Base-by-base conservation (phyloP, 2,329 filamentous ascomycete species). In the Davidsoniella eucalypti region DNA sequence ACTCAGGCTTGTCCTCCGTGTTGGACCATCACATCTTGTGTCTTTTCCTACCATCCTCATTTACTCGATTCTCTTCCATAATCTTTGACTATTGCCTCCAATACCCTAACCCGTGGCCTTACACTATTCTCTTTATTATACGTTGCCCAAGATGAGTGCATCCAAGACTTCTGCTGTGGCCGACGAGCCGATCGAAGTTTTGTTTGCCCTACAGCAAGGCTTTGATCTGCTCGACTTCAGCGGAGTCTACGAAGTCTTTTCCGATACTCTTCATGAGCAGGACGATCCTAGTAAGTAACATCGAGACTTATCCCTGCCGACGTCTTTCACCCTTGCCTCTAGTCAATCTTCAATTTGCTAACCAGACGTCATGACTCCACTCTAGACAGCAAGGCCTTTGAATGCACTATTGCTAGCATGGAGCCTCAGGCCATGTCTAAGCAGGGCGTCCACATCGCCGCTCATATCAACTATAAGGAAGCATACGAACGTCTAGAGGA, bases 401-500 rank as follows among this genome's bases (percentile, higher is more conserved):
- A 78, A 53, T 66, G 72, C 59, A 78, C 74, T 57, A 64, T 78
- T 55, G 72, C 70, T 36, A 68, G 65, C 29, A 65, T 66, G 54
- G 73, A 78, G 58, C 64, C 70, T 58, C 69, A 74, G 64, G 68
- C 76, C 42, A 60, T 78, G 47, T 76, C 74, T 23, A 63, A 67
- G 40, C 70, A 87, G 64, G 84, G 84, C 57, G 73, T 82, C 60
- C 71, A 78, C 58, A 69, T 92, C 64, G 76, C 76, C 59, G 78
- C 83, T 55, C 81, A 92, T 65, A 80, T 88, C 64, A 72, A 78
- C 62, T 87, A 76, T 71, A 82, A 84, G 61, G 84, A 90, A 61
- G 85, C 84, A 54, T 74, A 86, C 65, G 76, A 85, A 53, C 71
- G 72, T 57, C 75, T 87, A 45, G 69, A 80, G 56, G 82, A 87